Conservation (phyloP, 2,329 filamentous ascomycete genomes). For the Aspergillus vadensis region DNA sequence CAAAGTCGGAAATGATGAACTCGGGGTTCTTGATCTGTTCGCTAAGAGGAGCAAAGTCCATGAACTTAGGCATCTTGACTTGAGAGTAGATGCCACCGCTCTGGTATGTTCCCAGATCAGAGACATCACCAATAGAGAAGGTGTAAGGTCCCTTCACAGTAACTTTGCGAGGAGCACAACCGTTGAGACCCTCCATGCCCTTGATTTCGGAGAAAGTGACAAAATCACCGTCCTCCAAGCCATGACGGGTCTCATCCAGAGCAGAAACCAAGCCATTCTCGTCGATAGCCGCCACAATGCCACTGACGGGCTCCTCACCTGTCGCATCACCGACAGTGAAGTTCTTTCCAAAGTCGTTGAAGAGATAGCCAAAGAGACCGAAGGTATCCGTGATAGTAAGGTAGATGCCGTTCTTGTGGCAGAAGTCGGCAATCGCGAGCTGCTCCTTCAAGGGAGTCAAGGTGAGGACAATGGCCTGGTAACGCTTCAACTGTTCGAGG, state of each 20-base stretch:
- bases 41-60: conserved; percentile 83
- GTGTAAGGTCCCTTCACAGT: conserved; percentile 95
- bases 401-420: conserved; percentile 90
- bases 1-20: conserved; percentile 89
- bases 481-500: conserved; percentile 80
- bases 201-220: conserved; percentile 92
- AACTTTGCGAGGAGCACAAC: conserved; percentile 80
- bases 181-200: conserved; percentile 88
- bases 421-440: conserved; percentile 84
- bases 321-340: conserved; percentile 89
- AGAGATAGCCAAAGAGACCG: conserved; percentile 91
- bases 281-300: conserved; percentile 87
- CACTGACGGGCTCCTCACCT: conserved; percentile 81
- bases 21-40: conserved; percentile 82
- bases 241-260: conserved; percentile 91
- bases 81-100: conserved; percentile 88
- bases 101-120: conserved; percentile 81
- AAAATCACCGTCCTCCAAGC: conserved; percentile 92
- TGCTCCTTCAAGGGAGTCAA: conserved; percentile 79
- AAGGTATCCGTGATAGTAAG: conserved; percentile 85
- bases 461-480: conserved; percentile 90
- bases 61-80: conserved; percentile 96
- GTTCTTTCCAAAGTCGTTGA: conserved; percentile 94
- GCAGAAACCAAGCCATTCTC: conserved; percentile 90
- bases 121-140: conserved; percentile 94